These are phyloP conservation scores for Coniophora puteana DNA, from an alignment of 1,284 basidiomycete genomes.

Conservation along the genomic window DNA sequence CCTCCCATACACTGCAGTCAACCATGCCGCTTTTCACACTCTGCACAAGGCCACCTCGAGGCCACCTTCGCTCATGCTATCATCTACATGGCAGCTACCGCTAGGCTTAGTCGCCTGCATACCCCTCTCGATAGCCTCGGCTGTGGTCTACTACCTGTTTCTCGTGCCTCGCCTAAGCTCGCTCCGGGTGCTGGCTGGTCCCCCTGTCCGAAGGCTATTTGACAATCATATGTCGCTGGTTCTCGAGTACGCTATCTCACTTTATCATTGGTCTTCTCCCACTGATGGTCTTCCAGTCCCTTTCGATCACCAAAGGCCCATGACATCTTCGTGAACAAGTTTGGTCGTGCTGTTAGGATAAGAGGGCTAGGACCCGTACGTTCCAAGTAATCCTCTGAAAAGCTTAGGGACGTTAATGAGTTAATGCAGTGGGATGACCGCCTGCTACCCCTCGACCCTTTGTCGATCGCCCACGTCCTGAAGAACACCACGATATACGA, in stretches of 20 bases:
- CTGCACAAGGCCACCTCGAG: too few species aligned
- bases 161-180: constrained; percentile 46
- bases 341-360: constrained; percentile 59
- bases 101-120: too few species aligned
- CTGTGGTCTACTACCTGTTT: constrained; percentile 26
- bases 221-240: constrained; percentile 50
- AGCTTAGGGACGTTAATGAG: too few species aligned
- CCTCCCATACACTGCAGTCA: neutral
- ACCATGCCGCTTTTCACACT: too few species aligned
- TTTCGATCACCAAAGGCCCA: constrained; percentile 49
- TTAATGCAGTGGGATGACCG: constrained; percentile 66
- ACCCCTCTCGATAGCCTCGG: too few species aligned
- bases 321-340: constrained; percentile 46
- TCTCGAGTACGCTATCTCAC: constrained; percentile 45
- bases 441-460: constrained; percentile 70
- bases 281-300: constrained; percentile 38
- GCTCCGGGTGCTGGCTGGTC: constrained; percentile 54
- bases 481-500: constrained; percentile 69
- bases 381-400: constrained; percentile 8
- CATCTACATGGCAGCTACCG: too few species aligned
- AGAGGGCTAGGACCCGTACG: constrained; percentile 63
- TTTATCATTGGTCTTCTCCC: constrained; percentile 1
- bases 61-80: too few species aligned
- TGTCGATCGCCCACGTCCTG: constrained; percentile 64
- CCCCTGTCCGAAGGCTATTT: constrained; percentile 45